Evolutionary conservation across 2,329 filamentous ascomycete genomes (phyloP).

Genomic region (Diaporthe eres): DNA sequence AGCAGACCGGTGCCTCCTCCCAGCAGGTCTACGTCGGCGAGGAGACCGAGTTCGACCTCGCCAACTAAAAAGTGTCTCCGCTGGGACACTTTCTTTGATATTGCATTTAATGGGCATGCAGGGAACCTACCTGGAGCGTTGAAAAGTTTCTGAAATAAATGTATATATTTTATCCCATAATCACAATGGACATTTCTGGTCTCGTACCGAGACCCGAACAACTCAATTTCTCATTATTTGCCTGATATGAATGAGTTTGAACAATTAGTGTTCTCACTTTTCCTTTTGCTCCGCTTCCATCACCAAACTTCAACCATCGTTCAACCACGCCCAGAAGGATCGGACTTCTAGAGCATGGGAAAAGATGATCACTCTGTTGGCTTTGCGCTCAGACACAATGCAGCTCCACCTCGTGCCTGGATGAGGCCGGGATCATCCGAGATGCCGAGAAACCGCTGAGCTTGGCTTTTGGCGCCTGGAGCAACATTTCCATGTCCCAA

Average conservation of each 20-base stretch:
- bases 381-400: not conserved
- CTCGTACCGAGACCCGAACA: slow-evolving; percentile 17
- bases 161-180: slow-evolving; percentile 6
- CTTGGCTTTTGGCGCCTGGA: not conserved
- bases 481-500: not conserved
- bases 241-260: not conserved
- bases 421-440: not conserved
- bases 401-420: not conserved
- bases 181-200: not conserved
- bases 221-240: not conserved
- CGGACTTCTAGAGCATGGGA: too few relatives aligned
- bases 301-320: not conserved
- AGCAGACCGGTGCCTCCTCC: slow-evolving; percentile 38
- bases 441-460: too few relatives aligned
- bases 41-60: slow-evolving; percentile 44
- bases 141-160: slow-evolving; percentile 10
- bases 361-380: not conserved
- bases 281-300: rapidly evolving
- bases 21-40: slow-evolving; percentile 51
- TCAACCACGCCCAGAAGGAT: not conserved
- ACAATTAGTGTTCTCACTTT: not conserved
- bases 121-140: slow-evolving; percentile 9
- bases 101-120: slow-evolving; percentile 14
- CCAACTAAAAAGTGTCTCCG: slow-evolving; percentile 15
- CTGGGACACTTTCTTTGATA: not conserved